Evolutionary conservation across 192 early-diverging fungal species (phyloP).

Genomic region (Backusella westeae): DNA sequence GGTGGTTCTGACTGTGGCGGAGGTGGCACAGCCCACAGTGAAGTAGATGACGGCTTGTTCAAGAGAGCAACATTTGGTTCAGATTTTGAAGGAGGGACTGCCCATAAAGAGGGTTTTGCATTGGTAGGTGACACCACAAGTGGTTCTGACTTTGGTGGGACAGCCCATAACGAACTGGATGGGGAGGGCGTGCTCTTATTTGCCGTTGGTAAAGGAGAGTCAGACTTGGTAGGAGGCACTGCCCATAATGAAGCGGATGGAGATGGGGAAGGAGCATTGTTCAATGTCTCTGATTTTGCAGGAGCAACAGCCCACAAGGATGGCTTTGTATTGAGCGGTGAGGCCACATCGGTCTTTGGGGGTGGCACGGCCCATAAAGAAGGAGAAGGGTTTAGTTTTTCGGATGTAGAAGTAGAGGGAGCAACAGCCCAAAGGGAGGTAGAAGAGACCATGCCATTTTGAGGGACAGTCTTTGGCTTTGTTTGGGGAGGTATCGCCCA

Average conservation of each 20-base stretch:
- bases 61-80: background rate
- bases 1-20: background rate
- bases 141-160: background rate
- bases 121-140: background rate
- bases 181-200: conserved; percentile 1
- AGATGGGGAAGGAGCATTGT: background rate
- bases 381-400: background rate
- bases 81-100: conserved; percentile 11
- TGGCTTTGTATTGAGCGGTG: background rate
- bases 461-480: background rate
- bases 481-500: background rate
- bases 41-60: background rate
- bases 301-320: conserved; percentile 21
- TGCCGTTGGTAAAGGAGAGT: background rate
- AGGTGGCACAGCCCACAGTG: background rate
- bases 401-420: conserved; percentile 14
- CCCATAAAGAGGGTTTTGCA: conserved; percentile 15
- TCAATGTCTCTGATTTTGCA: background rate
- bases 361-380: conserved; percentile 10
- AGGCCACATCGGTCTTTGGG: background rate
- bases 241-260: background rate
- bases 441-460: background rate
- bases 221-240: background rate
- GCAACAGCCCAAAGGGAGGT: conserved; percentile 18
- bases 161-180: conserved; percentile 16